Base-by-base conservation (phyloP, 768 basidiomycete genomes). In the Boletus rubroflammeus region DNA sequence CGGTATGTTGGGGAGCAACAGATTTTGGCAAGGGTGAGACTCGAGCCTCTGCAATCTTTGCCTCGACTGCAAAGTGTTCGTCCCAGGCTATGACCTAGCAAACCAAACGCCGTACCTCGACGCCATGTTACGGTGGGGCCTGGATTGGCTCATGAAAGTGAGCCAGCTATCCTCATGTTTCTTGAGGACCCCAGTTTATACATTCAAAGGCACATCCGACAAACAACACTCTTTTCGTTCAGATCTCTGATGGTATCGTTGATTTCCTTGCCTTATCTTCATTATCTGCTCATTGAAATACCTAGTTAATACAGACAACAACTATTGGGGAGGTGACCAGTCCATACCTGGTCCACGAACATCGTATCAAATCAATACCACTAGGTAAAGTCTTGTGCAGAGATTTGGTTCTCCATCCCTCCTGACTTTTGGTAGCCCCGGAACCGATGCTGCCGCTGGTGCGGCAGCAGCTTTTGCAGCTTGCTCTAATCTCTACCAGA, bases 91-190 rank as follows among this genome's bases (percentile, higher is more conserved):
- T 65, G 90, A 93, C 59, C 61, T 82, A 47, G 84, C 91, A 49
- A 89, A 90, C 50, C 93, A 96, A 72, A 92, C 93, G 1, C 81
- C 83, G 3, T 97, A 96, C 68, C 81, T 97, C n/a, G 95, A 97
- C 62, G 81, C 83, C 56, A 93, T 90, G 78, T 73, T 96, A 49
- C 83, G 93, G 55, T 96, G 91, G 90, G 87, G 93, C 25, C 79
- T 93, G 42, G 88, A 93, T 70, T 97, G 93, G 92, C 73, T 95
- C 47, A 91, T 95, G 49, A 92, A 90, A 76, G 93, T 86, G 53
- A 56, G 76, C 48, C n/a, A 17, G 21, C 3, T 11, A 7, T 49
- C 14, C 21, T 46, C 8, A n/a, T 29, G 6, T 32, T 25, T 45
- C 25, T 49, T 13, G 14, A 41, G 29, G 35, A 13, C 10, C 19